Conservation (phyloP, 148 eudicot species). For the Rhododendron williamsianum region DNA sequence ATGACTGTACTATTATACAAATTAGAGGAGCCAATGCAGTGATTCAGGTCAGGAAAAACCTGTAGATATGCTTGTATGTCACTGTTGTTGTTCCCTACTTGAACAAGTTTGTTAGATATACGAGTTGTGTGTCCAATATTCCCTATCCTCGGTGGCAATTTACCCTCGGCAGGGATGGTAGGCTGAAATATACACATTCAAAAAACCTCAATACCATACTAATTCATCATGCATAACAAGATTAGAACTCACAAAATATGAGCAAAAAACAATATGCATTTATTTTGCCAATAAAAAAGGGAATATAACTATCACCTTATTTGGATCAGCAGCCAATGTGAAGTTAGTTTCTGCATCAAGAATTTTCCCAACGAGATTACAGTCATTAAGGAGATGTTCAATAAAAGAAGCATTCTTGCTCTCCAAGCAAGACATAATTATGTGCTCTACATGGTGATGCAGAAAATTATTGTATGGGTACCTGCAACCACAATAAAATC, state of each 20-base stretch:
- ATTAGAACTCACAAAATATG: background rate
- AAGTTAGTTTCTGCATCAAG: slow-evolving; percentile 74
- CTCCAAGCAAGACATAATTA: slow-evolving; percentile 71
- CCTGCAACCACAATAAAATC: slow-evolving; percentile 35
- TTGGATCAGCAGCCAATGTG: slow-evolving; percentile 44
- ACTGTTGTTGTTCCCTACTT: slow-evolving; percentile 50
- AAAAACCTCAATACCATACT: background rate
- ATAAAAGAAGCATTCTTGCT: slow-evolving; percentile 65
- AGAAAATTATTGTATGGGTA: slow-evolving; percentile 93
- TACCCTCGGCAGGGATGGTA: slow-evolving; percentile 58
- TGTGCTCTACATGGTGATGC: slow-evolving; percentile 82
- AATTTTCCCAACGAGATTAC: slow-evolving; percentile 74
- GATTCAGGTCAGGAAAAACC: slow-evolving; percentile 37
- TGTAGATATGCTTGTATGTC: slow-evolving; percentile 57
- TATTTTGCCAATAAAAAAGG: background rate
- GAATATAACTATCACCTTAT: slow-evolving; percentile 40
- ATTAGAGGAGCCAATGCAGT: background rate
- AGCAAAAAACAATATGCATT: background rate
- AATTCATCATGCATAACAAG: background rate
- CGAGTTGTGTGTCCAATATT: slow-evolving; percentile 90
- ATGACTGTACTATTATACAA: background rate
- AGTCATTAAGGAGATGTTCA: slow-evolving; percentile 77
- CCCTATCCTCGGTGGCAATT: slow-evolving; percentile 68
- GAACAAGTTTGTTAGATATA: slow-evolving; percentile 83
- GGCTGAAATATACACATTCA: slow-evolving; percentile 53